Evolutionary conservation across 441 rosid species (phyloP).

Genomic region (Syzygium malaccense): DNA sequence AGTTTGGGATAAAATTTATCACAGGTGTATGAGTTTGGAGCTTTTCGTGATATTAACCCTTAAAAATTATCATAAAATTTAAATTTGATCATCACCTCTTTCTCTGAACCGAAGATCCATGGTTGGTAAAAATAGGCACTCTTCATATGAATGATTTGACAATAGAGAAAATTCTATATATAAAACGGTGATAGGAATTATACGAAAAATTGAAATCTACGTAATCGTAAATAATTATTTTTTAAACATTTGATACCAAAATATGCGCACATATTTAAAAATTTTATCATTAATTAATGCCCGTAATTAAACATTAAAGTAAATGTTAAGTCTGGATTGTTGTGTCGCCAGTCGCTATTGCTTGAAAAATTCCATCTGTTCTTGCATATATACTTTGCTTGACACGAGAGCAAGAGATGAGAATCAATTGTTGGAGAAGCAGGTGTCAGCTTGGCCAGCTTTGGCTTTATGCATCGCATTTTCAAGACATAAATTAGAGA

Average conservation of each 20-base stretch:
- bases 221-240: too few relatives aligned
- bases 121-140: neutral
- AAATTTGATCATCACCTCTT: neutral
- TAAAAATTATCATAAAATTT: neutral
- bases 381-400: neutral
- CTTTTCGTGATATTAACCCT: too few relatives aligned
- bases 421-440: neutral
- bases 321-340: neutral
- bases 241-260: neutral
- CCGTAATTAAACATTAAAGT: neutral
- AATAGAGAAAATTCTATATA: neutral
- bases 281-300: neutral
- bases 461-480: neutral
- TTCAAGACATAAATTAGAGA: neutral
- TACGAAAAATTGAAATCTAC: neutral
- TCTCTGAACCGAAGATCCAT: neutral
- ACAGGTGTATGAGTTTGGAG: too few relatives aligned
- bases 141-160: neutral
- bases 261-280: neutral
- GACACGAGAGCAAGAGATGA: neutral
- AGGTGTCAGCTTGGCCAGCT: neutral
- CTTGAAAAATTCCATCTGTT: neutral
- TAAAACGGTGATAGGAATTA: neutral
- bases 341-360: neutral
- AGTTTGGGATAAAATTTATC: too few relatives aligned